These are phyloP conservation scores for Knoxia roxburghii DNA, from an alignment of 257 asterid genomes.

Conservation along the genomic window DNA sequence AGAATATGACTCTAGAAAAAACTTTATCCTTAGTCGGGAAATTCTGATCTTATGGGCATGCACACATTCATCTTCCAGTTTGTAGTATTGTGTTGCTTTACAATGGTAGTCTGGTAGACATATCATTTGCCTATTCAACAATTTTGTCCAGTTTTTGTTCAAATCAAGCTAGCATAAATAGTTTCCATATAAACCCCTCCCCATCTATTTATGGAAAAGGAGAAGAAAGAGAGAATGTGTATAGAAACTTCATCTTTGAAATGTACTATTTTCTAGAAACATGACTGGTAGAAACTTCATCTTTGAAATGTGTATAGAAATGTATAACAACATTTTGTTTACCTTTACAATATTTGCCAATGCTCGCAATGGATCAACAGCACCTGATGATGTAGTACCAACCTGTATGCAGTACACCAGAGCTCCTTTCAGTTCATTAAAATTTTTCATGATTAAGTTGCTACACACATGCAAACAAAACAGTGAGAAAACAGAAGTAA, in stretches of 20 bases:
- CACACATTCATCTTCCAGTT: too few species aligned
- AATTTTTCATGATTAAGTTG: not conserved
- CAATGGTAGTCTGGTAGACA: too few species aligned
- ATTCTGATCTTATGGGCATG: too few species aligned
- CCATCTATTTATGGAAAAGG: too few species aligned
- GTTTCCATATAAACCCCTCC: not conserved
- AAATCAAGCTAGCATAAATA: not conserved
- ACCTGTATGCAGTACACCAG: conserved; percentile 40
- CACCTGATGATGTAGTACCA: conserved; percentile 90
- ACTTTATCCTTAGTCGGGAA: too few species aligned
- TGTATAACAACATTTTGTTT: conserved; percentile 1
- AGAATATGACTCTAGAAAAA: too few species aligned
- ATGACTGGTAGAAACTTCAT: too few species aligned
- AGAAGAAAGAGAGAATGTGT: not conserved
- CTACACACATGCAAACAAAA: not conserved
- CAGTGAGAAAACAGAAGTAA: not conserved
- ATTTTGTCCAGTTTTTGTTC: too few species aligned
- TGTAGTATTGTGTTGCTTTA: too few species aligned
- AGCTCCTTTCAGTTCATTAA: not conserved
- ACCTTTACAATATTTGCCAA: conserved; percentile 68
- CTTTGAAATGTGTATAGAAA: not conserved
- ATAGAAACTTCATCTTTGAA: conserved; percentile 1
- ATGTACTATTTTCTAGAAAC: not conserved
- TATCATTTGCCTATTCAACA: too few species aligned
- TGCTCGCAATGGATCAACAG: conserved; percentile 83